Evolutionary conservation across 495 filamentous ascomycete species (phyloP), one percentile per base, ranked within the genome.

Genomic region (Hypoxylon trugodes): DNA sequence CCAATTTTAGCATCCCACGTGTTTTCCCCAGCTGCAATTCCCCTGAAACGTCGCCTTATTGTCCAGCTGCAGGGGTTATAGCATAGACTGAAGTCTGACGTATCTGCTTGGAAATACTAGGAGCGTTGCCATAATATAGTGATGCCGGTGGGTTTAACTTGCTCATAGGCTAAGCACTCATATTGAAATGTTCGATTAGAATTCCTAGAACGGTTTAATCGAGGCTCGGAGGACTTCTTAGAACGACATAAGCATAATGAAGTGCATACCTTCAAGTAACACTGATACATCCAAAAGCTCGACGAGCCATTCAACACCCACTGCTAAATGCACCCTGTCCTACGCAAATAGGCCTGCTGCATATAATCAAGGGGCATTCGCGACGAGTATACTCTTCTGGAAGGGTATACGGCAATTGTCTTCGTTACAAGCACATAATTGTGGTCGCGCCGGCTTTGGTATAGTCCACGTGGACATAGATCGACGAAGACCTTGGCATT

Each of bases 1-100:
- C 49, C 42, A 55, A 59, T 55, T 59, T 36, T 55, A 65, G 42
- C 8, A 42, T 59, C 43, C 61, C 55, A 65, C 61, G 61, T 65
- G 61, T 50, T 40, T 53, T 54, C 22, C 26, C 36, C 42, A 43
- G 50, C 15, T 49, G 36, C 35, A 24, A 30, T 15, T 28, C 8
- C 28, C 9, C 40, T 38, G 36, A 49, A 54, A 49, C 41, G 10
- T 10, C 12, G 7, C 8, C 46, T 21, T 46, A 57, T 51, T 38
- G 7, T 25, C 24, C 18, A 49, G 7, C 19, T 65, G 35, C 40
- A 54, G 36, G 47, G 10, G 10, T 9, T 28, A 9, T 32, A 32
- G 36, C 18, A 19, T 40, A 46, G 21, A 51, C 7, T 36, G 10
- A 26, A n/a, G 30, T 48, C 33, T 43, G 32, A 51, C 45, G 32